Evolutionary conservation across 2,329 filamentous ascomycete species (phyloP).

Genomic region (Beauveria asiatica): DNA sequence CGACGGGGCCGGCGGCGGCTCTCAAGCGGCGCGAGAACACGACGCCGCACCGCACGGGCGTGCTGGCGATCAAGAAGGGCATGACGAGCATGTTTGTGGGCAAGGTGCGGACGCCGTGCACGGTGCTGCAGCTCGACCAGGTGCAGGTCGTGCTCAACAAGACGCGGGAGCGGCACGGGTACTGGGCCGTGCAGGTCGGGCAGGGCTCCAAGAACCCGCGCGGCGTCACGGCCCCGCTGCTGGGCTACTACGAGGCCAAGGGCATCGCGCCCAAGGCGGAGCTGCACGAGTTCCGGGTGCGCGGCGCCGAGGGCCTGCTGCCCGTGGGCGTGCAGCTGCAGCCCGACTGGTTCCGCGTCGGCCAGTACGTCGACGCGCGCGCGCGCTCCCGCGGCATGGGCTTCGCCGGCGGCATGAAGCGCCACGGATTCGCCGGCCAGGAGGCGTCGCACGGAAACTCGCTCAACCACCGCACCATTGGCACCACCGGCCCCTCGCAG

Average conservation of each 20-base stretch:
- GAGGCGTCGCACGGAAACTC: constrained; percentile 92
- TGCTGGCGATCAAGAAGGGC: constrained; percentile 83
- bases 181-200: constrained; percentile 90
- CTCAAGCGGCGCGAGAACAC: constrained; percentile 50
- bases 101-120: constrained; percentile 73
- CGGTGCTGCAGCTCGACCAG: constrained; percentile 85
- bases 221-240: constrained; percentile 72
- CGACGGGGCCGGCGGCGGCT: constrained; percentile 51
- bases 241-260: constrained; percentile 81
- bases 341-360: constrained; percentile 85
- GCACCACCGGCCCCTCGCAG: constrained; percentile 81
- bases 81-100: constrained; percentile 88
- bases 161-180: constrained; percentile 71
- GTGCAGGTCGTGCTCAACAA: constrained; percentile 86
- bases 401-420: constrained; percentile 97
- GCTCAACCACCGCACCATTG: constrained; percentile 84
- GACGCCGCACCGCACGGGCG: constrained; percentile 64
- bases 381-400: constrained; percentile 79
- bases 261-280: constrained; percentile 76
- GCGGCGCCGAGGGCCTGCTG: constrained; percentile 61
- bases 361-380: constrained; percentile 82
- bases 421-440: constrained; percentile 83
- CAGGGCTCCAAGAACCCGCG: constrained; percentile 62
- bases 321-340: constrained; percentile 66
- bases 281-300: constrained; percentile 82